These are phyloP conservation scores for Blastosporella zonata DNA, from an alignment of 1,284 basidiomycete species.

Conservation along the genomic window DNA sequence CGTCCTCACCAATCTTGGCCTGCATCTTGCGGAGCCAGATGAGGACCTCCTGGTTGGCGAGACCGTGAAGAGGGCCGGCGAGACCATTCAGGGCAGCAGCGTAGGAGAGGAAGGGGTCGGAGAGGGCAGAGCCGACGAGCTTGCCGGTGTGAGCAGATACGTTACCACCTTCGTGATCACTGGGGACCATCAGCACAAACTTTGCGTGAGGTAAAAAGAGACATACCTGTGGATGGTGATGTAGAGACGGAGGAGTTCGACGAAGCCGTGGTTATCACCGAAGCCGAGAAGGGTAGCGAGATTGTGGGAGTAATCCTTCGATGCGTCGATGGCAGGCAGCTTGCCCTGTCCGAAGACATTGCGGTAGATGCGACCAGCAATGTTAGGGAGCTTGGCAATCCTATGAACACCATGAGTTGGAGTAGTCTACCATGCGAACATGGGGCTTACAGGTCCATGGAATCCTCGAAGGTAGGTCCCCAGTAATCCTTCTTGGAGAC, in stretches of 20 bases:
- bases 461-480: conserved; percentile 94
- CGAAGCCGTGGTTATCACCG: conserved; percentile 85
- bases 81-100: conserved; percentile 94
- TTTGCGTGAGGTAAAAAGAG: neutral
- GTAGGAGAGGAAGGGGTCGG: conserved; percentile 97
- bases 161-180: conserved; percentile 98
- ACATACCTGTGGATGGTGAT: conserved; percentile 91
- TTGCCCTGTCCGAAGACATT: conserved; percentile 93
- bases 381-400: conserved; percentile 96
- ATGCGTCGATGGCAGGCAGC: conserved; percentile 83
- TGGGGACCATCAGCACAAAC: conserved; percentile 24
- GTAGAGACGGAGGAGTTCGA: conserved; percentile 95
- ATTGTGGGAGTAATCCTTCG: conserved; percentile 94
- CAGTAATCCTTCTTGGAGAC: conserved; percentile 97
- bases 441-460: conserved; percentile 82
- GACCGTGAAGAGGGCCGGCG: conserved; percentile 95
- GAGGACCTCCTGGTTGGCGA: conserved; percentile 96
- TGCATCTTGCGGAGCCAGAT: conserved; percentile 91
- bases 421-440: neutral
- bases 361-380: conserved; percentile 95
- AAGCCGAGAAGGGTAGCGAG: conserved; percentile 91
- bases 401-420: conserved; percentile 32
- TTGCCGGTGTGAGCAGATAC: conserved; percentile 97
- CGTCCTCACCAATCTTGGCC: conserved; percentile 75
- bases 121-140: conserved; percentile 95